Evolutionary conservation across 352 stramenopile species (phyloP).

Genomic region (Phytophthora multivora): DNA sequence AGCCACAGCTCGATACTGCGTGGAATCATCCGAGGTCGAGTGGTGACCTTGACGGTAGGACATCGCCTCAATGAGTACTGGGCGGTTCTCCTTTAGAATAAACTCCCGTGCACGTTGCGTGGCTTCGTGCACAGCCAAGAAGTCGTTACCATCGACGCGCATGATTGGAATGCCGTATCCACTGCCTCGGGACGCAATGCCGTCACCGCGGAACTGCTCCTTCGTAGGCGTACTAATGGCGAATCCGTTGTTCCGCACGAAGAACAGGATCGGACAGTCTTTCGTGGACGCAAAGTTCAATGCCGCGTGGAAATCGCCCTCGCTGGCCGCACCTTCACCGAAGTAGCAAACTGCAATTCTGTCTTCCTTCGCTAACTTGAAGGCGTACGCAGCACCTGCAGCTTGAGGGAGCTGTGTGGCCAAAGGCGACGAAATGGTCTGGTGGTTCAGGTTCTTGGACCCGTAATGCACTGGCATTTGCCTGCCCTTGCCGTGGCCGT

Average conservation of each 20-base stretch:
- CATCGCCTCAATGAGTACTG: conserved; percentile 98
- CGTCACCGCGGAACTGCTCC: conserved; percentile 98
- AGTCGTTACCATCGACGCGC: conserved; percentile 98
- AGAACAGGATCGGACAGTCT: conserved; percentile 96
- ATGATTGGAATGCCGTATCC: conserved; percentile 97
- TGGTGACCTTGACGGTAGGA: conserved; percentile 98
- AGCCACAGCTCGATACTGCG: conserved; percentile 91
- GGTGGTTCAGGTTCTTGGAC: conserved; percentile 94
- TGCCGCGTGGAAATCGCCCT: conserved; percentile 97
- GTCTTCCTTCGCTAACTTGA: conserved; percentile 93
- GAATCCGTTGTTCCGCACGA: conserved; percentile 99
- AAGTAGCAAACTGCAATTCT: conserved; percentile 96
- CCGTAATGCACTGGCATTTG: conserved; percentile 99
- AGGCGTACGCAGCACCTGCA: conserved; percentile 95
- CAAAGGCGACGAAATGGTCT: conserved; percentile 97
- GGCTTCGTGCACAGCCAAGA: conserved; percentile 95
- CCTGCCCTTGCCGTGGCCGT: conserved; percentile 95
- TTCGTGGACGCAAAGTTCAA: conserved; percentile 98
- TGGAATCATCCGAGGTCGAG: conserved; percentile 98
- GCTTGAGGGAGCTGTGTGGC: conserved; percentile 98
- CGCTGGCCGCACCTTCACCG: conserved; percentile 96
- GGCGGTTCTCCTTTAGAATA: conserved; percentile 88
- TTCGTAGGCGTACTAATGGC: conserved; percentile 96
- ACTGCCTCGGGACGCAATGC: conserved; percentile 92
- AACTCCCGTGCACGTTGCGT: conserved; percentile 90